phyloP scores from a whole-genome alignment of 139 green algal species.

The Edaphochlamys debaryana region DNA sequence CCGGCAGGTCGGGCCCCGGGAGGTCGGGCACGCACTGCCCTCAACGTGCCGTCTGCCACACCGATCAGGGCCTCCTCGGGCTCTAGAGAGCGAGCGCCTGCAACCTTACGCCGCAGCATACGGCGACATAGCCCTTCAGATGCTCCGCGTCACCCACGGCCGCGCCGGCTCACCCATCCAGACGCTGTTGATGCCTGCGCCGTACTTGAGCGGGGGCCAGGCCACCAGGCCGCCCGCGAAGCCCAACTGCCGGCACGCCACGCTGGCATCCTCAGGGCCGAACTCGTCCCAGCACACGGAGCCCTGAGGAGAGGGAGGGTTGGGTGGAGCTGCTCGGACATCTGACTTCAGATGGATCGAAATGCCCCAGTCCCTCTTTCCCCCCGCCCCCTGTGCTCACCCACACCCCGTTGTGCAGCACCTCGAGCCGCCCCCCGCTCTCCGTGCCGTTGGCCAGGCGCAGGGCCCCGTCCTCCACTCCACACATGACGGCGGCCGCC shows the following conservation, averaged over 20 bases:
- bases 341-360: neutral
- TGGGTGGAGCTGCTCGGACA: too few species aligned
- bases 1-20: too few species aligned
- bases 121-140: neutral
- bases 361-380: neutral
- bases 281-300: constrained; percentile 24
- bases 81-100: neutral
- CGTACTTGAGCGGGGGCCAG: neutral
- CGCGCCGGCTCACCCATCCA: constrained; percentile 13
- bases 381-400: neutral
- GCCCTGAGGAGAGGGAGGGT: neutral
- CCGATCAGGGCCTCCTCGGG: neutral
- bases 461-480: constrained; percentile 9
- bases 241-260: constrained; percentile 38
- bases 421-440: constrained; percentile 14
- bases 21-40: too few species aligned
- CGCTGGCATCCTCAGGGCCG: neutral
- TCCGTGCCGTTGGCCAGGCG: constrained; percentile 14
- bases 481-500: constrained; percentile 10
- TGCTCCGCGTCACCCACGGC: neutral
- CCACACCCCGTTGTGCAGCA: constrained; percentile 23
- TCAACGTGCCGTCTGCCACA: too few species aligned
- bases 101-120: neutral
- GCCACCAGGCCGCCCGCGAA: constrained; percentile 13
- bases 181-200: neutral